Base-by-base conservation (phyloP, 192 early-diverging fungal species). In the Lobosporangium transversale region DNA sequence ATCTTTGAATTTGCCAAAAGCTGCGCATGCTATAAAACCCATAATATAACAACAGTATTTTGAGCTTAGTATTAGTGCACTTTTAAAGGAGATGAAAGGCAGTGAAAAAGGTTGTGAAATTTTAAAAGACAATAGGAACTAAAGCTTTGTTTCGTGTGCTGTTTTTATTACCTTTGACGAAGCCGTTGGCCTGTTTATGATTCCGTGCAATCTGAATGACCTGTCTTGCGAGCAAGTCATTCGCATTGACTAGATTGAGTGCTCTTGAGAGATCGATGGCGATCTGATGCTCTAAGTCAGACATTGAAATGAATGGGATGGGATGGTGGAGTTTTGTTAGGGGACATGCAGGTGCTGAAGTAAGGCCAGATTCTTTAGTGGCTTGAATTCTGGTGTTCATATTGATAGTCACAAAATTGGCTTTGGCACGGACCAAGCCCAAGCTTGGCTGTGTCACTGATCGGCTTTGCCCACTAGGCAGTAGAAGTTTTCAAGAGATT, bases 181-280 rank as follows among this genome's bases (percentile, higher is more conserved):
- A 87, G 33, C 76, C 71, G 3, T 76, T 54, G 11, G 69, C 79
- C 51, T 80, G 79, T 42, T 66, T 70, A 21, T 87, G 78, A 35
- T 80, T 83, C 35, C 60, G 50, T 29, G 83, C 86, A 31, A 87
- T 76, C 59, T 85, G 86, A 50, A 87, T 83, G 37, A 87, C 83
- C 61, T 73, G 63, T 47, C 80, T 71, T 15, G 86, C 86, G n/a
- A 87, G 64, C 12, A 84, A 58, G 55, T 87, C 83, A 43, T 87
- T 87, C 37, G 86, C 73, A 65, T 84, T 87, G 18, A 81, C 53
- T 8, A 84, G 66, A 42, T 87, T 85, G n/a, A 87, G 66, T 36
- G 81, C 82, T n/a, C 86, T 73, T 15, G 86, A 87, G 35, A 87
- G 61, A 48, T 87, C 80, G 23, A 85, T 82, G 8, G 86, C 86